These are phyloP conservation scores for Trebouxiophyceae sp. DNA, from an alignment of 163 green algal species.

Conservation along the genomic window DNA sequence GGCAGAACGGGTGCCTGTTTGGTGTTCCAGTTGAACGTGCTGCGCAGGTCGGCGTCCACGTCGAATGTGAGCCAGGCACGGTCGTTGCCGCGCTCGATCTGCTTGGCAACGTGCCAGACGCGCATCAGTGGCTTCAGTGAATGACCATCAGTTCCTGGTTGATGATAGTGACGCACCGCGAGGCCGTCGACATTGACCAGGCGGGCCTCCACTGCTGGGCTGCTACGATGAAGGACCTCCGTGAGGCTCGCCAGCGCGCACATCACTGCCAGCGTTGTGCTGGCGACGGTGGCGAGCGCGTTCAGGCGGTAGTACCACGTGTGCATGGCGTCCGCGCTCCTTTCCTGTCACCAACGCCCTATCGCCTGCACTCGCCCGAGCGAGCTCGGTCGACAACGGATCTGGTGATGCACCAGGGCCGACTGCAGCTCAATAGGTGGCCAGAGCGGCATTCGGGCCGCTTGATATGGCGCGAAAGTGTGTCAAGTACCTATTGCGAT, in stretches of 20 bases:
- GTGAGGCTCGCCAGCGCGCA: conserved; percentile 20
- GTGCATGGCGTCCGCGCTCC: no score
- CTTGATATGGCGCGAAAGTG: no score
- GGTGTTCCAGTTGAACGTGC: conserved; percentile 85
- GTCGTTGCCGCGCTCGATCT: conserved; percentile 24
- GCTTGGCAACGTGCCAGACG: background rate
- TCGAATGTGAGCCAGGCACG: conserved; percentile 65
- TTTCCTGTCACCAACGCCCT: no score
- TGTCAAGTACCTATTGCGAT: no score
- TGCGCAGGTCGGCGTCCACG: conserved; percentile 61
- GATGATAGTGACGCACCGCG: background rate
- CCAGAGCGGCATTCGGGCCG: no score
- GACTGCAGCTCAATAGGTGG: no score
- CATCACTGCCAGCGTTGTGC: conserved; percentile 27
- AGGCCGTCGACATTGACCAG: conserved; percentile 29
- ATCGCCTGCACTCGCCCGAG: no score
- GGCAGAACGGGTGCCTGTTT: conserved; percentile 67
- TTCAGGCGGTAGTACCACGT: conserved; percentile 19
- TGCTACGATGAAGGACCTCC: conserved; percentile 19
- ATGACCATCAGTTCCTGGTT: background rate
- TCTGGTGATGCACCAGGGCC: no score
- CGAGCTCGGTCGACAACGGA: no score
- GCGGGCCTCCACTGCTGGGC: conserved; percentile 1
- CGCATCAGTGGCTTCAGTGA: no score
- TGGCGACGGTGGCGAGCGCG: conserved; percentile 23